Percentiles rank a stretch among this genome's conserved stretches.
These are phyloP conservation scores for Picea abies DNA, from an alignment of 83 land plant genomes.

Conservation along the genomic window DNA sequence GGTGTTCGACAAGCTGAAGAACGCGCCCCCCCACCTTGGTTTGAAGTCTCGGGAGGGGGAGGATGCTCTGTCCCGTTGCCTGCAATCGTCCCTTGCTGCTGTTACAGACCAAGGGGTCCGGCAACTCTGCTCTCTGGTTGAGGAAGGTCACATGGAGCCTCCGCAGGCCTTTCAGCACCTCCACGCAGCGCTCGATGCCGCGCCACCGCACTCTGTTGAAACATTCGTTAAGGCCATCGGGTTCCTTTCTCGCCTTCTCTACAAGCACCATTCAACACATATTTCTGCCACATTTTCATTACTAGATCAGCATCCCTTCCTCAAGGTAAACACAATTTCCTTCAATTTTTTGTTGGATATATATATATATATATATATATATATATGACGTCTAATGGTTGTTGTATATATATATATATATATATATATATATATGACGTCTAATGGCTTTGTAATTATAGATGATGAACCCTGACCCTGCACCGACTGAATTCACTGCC, in stretches of 20 bases:
- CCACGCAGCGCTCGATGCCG: slow-evolving; percentile 68
- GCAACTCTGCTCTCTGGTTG: slow-evolving; percentile 62
- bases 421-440: too few relatives aligned
- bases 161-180: slow-evolving; percentile 49
- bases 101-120: slow-evolving; percentile 70
- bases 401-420: background rate
- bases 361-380: too few relatives aligned
- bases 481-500: too few relatives aligned
- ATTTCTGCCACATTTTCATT: background rate
- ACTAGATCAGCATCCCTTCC: slow-evolving; percentile 53
- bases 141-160: slow-evolving; percentile 25
- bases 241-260: slow-evolving; percentile 44
- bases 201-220: slow-evolving; percentile 21
- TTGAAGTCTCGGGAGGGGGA: slow-evolving; percentile 37
- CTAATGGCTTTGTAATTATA: too few relatives aligned
- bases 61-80: slow-evolving; percentile 54
- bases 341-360: background rate
- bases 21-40: slow-evolving; percentile 31
- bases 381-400: too few relatives aligned
- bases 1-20: slow-evolving; percentile 57
- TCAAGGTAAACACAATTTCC: slow-evolving; percentile 40
- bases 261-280: slow-evolving; percentile 13
- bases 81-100: slow-evolving; percentile 37
- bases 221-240: slow-evolving; percentile 66
- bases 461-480: too few relatives aligned